Evolutionary conservation across 1,284 basidiomycete species (phyloP).

Genomic region (Schizophyllum amplum): DNA sequence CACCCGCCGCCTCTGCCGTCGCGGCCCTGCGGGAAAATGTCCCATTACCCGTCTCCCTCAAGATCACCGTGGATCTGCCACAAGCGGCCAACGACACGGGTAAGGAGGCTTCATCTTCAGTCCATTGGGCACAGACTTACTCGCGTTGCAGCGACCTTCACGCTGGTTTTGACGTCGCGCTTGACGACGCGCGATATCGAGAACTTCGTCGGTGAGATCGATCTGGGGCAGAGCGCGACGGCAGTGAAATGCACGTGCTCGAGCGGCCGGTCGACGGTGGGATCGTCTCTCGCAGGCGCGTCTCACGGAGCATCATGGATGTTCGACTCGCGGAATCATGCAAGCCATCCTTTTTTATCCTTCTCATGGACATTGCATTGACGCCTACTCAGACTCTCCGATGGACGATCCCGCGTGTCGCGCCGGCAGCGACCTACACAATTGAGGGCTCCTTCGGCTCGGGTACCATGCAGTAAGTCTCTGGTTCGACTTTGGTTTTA

Average conservation of each 20-base stretch:
- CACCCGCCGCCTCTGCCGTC: slow-evolving; percentile 15
- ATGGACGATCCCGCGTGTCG: slow-evolving; percentile 71
- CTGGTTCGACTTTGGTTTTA: slow-evolving; percentile 2
- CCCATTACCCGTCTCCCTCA: slow-evolving; percentile 60
- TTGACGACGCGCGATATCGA: slow-evolving; percentile 61
- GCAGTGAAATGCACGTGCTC: slow-evolving; percentile 54
- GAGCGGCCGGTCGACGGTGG: slow-evolving; percentile 50
- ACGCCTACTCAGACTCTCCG: slow-evolving; percentile 37
- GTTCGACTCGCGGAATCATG: slow-evolving; percentile 66
- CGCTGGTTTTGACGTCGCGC: slow-evolving; percentile 63
- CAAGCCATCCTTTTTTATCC: slow-evolving; percentile 20
- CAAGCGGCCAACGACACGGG: slow-evolving; percentile 63
- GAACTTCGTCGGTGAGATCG: slow-evolving; percentile 61
- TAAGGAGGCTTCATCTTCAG: too few species aligned
- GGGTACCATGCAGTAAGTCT: slow-evolving; percentile 40
- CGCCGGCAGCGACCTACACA: slow-evolving; percentile 62
- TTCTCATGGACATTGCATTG: not conserved
- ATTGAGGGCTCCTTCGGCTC: slow-evolving; percentile 64
- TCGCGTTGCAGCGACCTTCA: slow-evolving; percentile 68
- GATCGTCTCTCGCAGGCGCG: slow-evolving; percentile 19
- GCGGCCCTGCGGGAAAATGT: slow-evolving; percentile 37
- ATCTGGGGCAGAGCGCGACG: slow-evolving; percentile 49
- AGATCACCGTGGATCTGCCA: slow-evolving; percentile 46
- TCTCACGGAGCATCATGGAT: slow-evolving; percentile 53
- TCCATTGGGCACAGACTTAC: too few species aligned